Evolutionary conservation across 108 stramenopile species (phyloP), one percentile per base, ranked within the genome.

Genomic region (Skeletonema grethae): DNA sequence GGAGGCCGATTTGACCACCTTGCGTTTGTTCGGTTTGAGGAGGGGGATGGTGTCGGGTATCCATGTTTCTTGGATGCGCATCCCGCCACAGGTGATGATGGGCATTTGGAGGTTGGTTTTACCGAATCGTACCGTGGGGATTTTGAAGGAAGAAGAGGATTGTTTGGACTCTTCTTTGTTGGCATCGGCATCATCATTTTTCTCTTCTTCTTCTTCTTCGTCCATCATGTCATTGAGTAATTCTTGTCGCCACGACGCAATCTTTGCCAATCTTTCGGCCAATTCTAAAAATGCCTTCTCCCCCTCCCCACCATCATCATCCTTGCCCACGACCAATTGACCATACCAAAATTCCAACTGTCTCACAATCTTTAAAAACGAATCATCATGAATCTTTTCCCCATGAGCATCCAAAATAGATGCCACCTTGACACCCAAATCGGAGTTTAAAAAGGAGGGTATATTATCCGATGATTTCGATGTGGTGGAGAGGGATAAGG

Each of bases 61-160:
- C 88, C 88, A 88, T 1, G 88, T 85, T 25, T 82, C 61, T 66
- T 85, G 80, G 9, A 80, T 16, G 15, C 83, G 61, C 83, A 84
- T 84, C 16, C 76, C 90, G 8, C 92, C 92, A 59, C 85, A 88
- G 6, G 90, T 91, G 24, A 93, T 65, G 48, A 89, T 85, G 20
- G 92, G 88, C 84, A 93, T 93, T 63, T 82, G 68, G 2, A 93
- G 55, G 61, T 87, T 86, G 16, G 92, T 93, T 5, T 62, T 55
- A 1, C 92, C 92, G 76, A 87, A 93, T 56, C 90, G 68, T 5
- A 85, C 80, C 32, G 69, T 84, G 31, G 87, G 87, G 0, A 83
- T 58, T n/a, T 59, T 60, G 53, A 82, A 84, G 1, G 36, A 38
- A 0, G 36, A 38, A 2, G 63, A 30, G 3, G n/a, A 15, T 11